phyloP scores from a whole-genome alignment of 148 eudicot genomes.

The Beta vulgaris region DNA sequence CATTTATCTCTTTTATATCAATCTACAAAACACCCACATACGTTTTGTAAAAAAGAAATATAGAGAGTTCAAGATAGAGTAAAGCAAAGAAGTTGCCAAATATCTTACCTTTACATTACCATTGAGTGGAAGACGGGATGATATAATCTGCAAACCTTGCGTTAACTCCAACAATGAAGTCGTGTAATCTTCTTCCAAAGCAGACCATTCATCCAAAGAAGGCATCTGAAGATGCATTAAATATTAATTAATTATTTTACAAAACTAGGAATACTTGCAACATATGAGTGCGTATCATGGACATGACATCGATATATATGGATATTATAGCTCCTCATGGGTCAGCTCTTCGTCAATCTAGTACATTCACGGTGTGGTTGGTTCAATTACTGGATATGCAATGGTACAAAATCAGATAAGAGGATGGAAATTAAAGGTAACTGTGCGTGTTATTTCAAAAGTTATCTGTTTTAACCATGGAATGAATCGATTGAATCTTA shows the following conservation, averaged over 20 bases:
- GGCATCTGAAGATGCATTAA: slow-evolving; percentile 47
- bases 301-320: no score
- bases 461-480: no score
- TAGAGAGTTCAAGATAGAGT: neutral
- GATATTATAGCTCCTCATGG: no score
- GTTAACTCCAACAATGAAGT: slow-evolving; percentile 45
- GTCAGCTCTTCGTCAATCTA: no score
- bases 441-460: neutral
- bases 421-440: no score
- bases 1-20: slow-evolving; percentile 47
- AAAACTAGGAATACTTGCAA: slow-evolving; percentile 2
- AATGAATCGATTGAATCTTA: no score
- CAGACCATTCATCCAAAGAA: slow-evolving; percentile 65
- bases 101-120: slow-evolving; percentile 62
- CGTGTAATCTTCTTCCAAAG: slow-evolving; percentile 58
- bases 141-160: slow-evolving; percentile 51
- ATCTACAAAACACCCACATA: slow-evolving; percentile 34
- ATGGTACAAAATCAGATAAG: no score
- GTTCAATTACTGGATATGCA: no score
- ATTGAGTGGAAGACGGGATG: slow-evolving; percentile 61
- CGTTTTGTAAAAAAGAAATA: slow-evolving; percentile 1
- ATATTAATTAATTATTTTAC: neutral
- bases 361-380: no score
- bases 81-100: no score
- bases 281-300: no score